Conservation (phyloP, 768 basidiomycete genomes). For the Lactarius indigo region DNA sequence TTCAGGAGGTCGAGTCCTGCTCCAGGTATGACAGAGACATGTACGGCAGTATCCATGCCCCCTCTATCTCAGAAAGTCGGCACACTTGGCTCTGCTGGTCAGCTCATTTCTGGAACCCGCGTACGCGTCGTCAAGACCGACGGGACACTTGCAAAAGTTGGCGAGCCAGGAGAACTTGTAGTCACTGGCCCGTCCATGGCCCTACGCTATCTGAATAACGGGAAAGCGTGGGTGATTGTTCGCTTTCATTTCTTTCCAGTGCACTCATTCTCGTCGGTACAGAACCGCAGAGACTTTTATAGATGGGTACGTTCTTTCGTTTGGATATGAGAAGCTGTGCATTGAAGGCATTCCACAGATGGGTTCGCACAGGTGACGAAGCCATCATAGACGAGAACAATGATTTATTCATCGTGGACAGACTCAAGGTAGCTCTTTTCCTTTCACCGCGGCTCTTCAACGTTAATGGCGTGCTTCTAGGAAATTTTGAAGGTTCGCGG, state of each 20-base stretch:
- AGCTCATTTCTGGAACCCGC: conserved; percentile 47
- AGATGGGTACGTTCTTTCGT: conserved; percentile 46
- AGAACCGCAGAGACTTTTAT: conserved; percentile 69
- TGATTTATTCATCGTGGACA: conserved; percentile 58
- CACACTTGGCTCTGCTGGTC: conserved; percentile 45
- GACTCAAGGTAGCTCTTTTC: conserved; percentile 45
- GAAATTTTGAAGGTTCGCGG: conserved; percentile 69
- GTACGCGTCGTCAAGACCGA: conserved; percentile 53
- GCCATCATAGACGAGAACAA: conserved; percentile 51
- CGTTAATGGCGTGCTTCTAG: conserved; percentile 34
- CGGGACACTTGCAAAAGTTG: conserved; percentile 47
- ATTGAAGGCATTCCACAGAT: conserved; percentile 36
- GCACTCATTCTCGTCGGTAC: neutral
- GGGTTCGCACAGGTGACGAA: conserved; percentile 68
- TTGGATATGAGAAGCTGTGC: neutral
- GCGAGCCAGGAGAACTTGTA: conserved; percentile 58
- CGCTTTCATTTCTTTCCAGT: neutral
- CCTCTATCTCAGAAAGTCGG: conserved; percentile 46
- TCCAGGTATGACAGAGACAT: conserved; percentile 67
- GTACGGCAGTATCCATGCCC: conserved; percentile 51
- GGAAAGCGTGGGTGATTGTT: conserved; percentile 47
- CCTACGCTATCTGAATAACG: conserved; percentile 49
- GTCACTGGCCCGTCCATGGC: conserved; percentile 42
- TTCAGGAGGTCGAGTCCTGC: neutral
- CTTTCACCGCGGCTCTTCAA: neutral